Percentiles rank a stretch among this genome's conserved stretches.
phyloP scores from a whole-genome alignment of 2,329 filamentous ascomycete genomes.

The Domatiomyces catenatus region DNA sequence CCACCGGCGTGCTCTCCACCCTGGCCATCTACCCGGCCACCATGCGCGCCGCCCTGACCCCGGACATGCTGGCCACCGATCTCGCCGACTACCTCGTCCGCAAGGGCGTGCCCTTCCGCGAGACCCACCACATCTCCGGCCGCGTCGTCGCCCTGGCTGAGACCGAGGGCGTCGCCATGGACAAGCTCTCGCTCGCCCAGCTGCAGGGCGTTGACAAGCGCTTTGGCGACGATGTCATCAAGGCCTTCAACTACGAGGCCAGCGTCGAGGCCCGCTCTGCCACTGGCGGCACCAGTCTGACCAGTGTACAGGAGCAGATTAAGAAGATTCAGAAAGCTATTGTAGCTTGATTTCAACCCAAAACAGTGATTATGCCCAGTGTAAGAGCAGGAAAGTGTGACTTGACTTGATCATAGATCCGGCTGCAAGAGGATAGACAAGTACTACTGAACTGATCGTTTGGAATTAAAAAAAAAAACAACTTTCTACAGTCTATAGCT shows the following conservation, averaged over 20 bases:
- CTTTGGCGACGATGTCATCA: conserved; percentile 55
- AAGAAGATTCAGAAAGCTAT: conserved; percentile 20
- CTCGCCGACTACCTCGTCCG: conserved; percentile 34
- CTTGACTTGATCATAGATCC: too few species aligned
- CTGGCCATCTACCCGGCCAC: conserved; percentile 53
- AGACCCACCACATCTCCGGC: conserved; percentile 66
- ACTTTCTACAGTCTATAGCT: not conserved
- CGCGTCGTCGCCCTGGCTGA: conserved; percentile 59
- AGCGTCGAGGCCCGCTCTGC: conserved; percentile 67
- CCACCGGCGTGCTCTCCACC: conserved; percentile 63
- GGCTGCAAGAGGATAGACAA: not conserved
- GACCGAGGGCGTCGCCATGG: conserved; percentile 49
- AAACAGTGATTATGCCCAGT: too few species aligned
- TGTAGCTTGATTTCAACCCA: too few species aligned
- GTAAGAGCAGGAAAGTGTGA: too few species aligned
- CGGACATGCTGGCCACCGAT: conserved; percentile 61
- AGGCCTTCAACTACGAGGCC: conserved; percentile 60
- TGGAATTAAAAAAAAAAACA: not conserved
- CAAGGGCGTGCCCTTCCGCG: conserved; percentile 53
- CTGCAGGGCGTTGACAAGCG: conserved; percentile 51
- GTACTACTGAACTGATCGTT: not conserved
- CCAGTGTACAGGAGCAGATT: conserved; percentile 53
- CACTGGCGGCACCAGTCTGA: conserved; percentile 62
- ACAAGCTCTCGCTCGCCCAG: conserved; percentile 51
- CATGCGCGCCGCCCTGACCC: conserved; percentile 65